Conservation (phyloP, 2,329 filamentous ascomycete genomes). For the Colletotrichum graminicola region DNA sequence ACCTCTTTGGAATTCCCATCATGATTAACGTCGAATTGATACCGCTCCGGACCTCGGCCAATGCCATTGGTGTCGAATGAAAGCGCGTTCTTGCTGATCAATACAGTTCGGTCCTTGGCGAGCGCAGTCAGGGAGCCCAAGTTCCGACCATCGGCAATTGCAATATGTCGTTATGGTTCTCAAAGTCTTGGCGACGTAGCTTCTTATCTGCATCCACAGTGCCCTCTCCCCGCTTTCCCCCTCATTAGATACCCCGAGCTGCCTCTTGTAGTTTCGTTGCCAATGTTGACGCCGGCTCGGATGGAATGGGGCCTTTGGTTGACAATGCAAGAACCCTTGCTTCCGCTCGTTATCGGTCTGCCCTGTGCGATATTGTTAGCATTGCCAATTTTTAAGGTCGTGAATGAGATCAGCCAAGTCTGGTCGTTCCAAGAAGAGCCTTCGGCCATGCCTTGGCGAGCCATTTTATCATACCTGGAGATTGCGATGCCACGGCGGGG, state of each 20-base stretch:
- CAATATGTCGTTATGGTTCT: conserved; percentile 22
- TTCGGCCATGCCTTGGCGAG: conserved; percentile 11
- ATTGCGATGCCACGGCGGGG: not conserved
- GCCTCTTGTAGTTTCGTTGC: conserved; percentile 43
- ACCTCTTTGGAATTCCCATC: not conserved
- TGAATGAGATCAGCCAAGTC: conserved; percentile 38
- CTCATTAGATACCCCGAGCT: conserved; percentile 36
- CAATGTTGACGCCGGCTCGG: conserved; percentile 31
- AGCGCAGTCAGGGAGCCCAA: conserved; percentile 8
- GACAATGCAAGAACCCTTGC: not conserved
- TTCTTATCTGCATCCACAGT: conserved; percentile 33
- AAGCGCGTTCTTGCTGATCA: conserved; percentile 15
- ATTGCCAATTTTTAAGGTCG: conserved; percentile 10
- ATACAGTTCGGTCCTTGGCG: conserved; percentile 19
- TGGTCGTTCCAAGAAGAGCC: conserved; percentile 20
- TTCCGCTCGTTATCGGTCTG: conserved; percentile 11
- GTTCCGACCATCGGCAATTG: conserved; percentile 30
- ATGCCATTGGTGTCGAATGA: conserved; percentile 14
- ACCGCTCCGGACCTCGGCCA: conserved; percentile 2
- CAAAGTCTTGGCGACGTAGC: conserved; percentile 31
- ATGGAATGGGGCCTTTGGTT: conserved; percentile 9
- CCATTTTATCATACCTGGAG: conserved; percentile 2
- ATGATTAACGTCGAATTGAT: not conserved
- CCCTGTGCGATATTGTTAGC: not conserved
- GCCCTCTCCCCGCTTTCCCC: conserved; percentile 39